Conservation (phyloP, 179 eudicot genomes). For the Camellia oleifera region DNA sequence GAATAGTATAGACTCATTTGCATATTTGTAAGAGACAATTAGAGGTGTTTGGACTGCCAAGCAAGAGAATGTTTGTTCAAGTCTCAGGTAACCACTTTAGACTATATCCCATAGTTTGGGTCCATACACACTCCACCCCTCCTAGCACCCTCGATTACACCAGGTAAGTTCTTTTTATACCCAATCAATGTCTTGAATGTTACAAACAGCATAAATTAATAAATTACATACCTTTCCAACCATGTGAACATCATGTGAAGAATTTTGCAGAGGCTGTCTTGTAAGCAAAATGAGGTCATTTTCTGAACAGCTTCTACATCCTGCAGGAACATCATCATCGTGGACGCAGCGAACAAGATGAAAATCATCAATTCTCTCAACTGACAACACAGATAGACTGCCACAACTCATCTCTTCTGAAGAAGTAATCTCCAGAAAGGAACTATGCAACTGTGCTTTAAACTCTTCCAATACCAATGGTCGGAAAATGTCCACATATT, state of each 20-base stretch:
- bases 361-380: conserved; percentile 96
- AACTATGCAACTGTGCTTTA: conserved; percentile 84
- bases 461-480: conserved; percentile 96
- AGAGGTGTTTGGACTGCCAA: not conserved
- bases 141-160: not conserved
- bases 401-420: conserved; percentile 75
- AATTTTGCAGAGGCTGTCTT: conserved; percentile 59
- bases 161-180: not conserved
- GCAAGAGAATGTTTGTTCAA: not conserved
- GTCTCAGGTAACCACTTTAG: not conserved
- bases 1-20: not conserved
- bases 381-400: conserved; percentile 80
- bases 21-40: conserved; percentile 2
- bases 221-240: conserved; percentile 76
- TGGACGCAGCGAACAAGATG: conserved; percentile 91
- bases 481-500: conserved; percentile 79
- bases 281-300: conserved; percentile 87
- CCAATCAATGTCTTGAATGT: not conserved
- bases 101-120: not conserved
- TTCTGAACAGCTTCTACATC: conserved; percentile 61
- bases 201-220: not conserved
- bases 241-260: conserved; percentile 64
- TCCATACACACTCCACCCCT: not conserved
- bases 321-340: conserved; percentile 50
- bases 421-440: conserved; percentile 77